phyloP scores from a whole-genome alignment of 1,284 basidiomycete genomes.

The Malassezia furfur region DNA sequence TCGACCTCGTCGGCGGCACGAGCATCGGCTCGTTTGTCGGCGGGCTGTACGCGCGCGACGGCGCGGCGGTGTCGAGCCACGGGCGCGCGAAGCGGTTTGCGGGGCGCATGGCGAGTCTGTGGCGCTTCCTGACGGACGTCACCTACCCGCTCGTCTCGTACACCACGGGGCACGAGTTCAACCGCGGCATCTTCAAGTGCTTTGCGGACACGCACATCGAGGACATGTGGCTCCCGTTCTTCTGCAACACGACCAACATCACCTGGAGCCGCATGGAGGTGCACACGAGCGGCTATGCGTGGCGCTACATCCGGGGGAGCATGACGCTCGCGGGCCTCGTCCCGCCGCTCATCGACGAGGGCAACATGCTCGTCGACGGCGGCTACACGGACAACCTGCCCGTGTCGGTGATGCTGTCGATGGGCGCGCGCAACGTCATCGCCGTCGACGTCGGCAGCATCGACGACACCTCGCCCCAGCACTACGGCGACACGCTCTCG shows the following conservation, averaged over 20 bases:
- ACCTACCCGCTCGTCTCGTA: constrained; percentile 96
- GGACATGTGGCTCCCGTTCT: constrained; percentile 98
- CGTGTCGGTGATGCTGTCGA: constrained; percentile 81
- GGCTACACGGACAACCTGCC: constrained; percentile 48
- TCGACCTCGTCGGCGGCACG: constrained; percentile 72
- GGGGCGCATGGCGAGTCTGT: constrained; percentile 80
- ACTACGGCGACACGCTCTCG: constrained; percentile 88
- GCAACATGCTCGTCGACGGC: constrained; percentile 55
- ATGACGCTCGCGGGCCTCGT: constrained; percentile 94
- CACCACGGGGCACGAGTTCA: constrained; percentile 65
- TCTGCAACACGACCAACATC: constrained; percentile 98
- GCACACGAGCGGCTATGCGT: constrained; percentile 77
- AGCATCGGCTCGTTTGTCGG: constrained; percentile 84
- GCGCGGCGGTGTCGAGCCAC: constrained; percentile 73
- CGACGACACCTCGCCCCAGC: constrained; percentile 87
- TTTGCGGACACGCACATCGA: constrained; percentile 58
- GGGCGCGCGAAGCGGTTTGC: constrained; percentile 86
- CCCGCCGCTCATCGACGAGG: constrained; percentile 89
- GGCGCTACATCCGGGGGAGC: constrained; percentile 66
- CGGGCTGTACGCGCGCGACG: constrained; percentile 89
- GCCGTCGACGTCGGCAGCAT: constrained; percentile 90
- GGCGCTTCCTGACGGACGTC: constrained; percentile 86
- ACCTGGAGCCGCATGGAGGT: constrained; percentile 93
- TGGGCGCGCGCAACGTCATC: constrained; percentile 85
- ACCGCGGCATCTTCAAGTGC: constrained; percentile 25